phyloP scores from a whole-genome alignment of 768 basidiomycete species.

The Russula olivacea region DNA sequence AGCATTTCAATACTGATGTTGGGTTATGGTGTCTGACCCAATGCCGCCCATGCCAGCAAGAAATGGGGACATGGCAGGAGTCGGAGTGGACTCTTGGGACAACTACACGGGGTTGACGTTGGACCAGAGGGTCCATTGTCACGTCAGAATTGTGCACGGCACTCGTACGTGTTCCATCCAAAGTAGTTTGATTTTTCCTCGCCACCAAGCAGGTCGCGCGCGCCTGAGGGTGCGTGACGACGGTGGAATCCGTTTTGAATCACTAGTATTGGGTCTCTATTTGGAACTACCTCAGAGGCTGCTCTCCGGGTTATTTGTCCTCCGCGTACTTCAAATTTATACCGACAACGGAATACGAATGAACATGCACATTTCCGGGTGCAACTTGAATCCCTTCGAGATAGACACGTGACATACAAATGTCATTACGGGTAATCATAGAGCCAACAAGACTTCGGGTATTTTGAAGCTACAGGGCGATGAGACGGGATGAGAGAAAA shows the following conservation, averaged over 20 bases:
- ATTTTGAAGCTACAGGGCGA: background rate
- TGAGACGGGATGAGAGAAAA: background rate
- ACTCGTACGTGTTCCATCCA: background rate
- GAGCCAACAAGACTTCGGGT: background rate
- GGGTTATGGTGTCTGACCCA: background rate
- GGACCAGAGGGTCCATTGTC: background rate
- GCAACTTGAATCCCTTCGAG: background rate
- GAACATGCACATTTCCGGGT: background rate
- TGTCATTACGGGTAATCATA: background rate
- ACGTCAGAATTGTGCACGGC: background rate
- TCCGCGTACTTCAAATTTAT: background rate
- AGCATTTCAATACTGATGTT: background rate
- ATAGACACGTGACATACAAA: background rate
- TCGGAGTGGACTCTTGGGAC: too few relatives aligned
- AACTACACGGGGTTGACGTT: too few relatives aligned
- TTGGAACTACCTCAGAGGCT: background rate
- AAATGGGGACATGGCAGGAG: too few relatives aligned
- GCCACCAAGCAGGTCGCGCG: background rate
- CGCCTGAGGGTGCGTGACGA: background rate
- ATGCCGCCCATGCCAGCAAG: too few relatives aligned
- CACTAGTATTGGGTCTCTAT: too few relatives aligned
- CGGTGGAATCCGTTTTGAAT: background rate
- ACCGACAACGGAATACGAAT: background rate
- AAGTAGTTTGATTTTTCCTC: background rate
- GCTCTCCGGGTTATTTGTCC: background rate